Evolutionary conservation across 1,284 basidiomycete genomes (phyloP), one percentile per base, ranked within the genome.

Genomic region (Cutaneotrichosporon mucoides): DNA sequence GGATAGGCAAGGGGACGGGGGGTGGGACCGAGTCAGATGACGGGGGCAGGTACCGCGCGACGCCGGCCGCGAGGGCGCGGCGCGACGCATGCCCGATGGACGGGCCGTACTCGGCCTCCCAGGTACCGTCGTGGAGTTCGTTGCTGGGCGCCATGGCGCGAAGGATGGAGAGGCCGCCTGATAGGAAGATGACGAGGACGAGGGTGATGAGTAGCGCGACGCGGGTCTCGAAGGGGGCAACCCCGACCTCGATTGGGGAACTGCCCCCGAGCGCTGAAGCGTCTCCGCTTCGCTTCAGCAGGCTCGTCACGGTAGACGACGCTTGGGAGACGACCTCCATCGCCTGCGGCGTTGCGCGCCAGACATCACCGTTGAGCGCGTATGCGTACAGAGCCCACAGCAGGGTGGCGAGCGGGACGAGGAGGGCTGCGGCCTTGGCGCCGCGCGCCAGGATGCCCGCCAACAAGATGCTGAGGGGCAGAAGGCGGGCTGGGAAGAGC

Each of bases 61-160:
- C 64, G 33, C 44, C 64, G 41, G 60, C 60, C 7, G 64, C 64
- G n/a, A 62, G 54, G 3, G 59, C 59, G 10, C 59, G 56, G 24
- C 64, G 55, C 34, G 49, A 35, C 4, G 49, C 42, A 50, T 60
- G 61, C 7, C 56, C 64, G 15, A 62, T 65, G 1, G 44, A 41
- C 1, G 56, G 48, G 5, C 64, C 64, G 53, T 62, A 65, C 50
- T 65, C 64, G 12, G 60, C 59, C 56, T 65, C 64, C 64, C 64
- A 65, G 5, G 60, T 60, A 35, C 61, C 64, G 46, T 65, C 64
- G 56, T 60, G 60, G 16, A 60, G 56, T 51, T 62, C 61, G 54
- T 62, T 59, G 13, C 53, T 51, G 8, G 64, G 59, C 8, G 64
- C 60, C 43, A 65, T 43, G 10, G 64, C 64, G n/a, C 64, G 64